Evolutionary conservation across 495 filamentous ascomycete species (phyloP), one percentile per base, ranked within the genome.

Genomic region (Penicillium macrosclerotiorum): DNA sequence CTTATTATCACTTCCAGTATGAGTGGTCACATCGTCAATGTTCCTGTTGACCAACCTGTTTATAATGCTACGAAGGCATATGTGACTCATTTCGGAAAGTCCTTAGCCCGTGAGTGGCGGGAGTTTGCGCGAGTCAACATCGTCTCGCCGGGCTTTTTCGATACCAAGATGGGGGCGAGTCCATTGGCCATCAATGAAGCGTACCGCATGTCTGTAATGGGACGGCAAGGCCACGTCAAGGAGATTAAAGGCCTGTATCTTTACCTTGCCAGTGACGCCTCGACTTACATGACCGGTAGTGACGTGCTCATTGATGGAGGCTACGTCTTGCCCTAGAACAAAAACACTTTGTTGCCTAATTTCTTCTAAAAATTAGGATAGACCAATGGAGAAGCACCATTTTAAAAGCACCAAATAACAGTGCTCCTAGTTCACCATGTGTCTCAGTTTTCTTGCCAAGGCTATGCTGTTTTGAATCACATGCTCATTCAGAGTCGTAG

Each of bases 21-120:
- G 88, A 88, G 83, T 57, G 88, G 77, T 3, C 85, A 81, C 13
- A 70, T 92, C 41, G 88, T 88, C 22, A 93, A 92, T 50, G 79
- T 82, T 33, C 83, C 82, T 1, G 64, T 81, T 17, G 69, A 81
- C 13, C 77, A 76, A 14, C 78, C 82, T 0, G 82, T 86, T 1
- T 87, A 88, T 63, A 88, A 88, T 54, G 77, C 73, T 3, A 80
- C 73, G 3, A 88, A 88, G 36, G 84, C 84, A 0, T 83, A 80
- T 7, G 77, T 88, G 0, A 77, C 84, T 14, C 82, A 87, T 51
- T 61, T 86, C 9, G 75, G 78, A 0, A 75, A 83, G 19, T 86
- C 80, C 17, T 68, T 87, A 19, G 83, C 84, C 1, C 84, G 84
- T 62, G 84, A 87, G 56, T 87, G 83, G 84, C 76, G 77, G 6